Conservation (phyloP, 2,329 filamentous ascomycete species). For the Tolypocladium guangdongense region DNA sequence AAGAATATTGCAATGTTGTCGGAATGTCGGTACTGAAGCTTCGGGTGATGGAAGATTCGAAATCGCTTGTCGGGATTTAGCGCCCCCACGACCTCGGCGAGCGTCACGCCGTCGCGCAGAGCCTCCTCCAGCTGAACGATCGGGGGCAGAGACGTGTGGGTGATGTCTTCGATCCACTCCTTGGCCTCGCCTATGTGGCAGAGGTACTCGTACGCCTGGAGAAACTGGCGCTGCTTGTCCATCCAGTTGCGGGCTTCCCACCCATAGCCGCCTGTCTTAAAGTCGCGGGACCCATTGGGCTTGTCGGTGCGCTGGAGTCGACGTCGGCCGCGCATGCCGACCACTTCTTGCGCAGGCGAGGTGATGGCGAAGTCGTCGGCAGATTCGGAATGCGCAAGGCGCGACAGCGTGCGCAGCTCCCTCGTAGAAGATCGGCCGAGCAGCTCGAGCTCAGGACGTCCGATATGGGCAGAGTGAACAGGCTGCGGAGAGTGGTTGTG, state of each 20-base stretch:
- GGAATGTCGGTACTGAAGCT: conserved; percentile 87
- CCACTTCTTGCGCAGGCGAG: conserved; percentile 71
- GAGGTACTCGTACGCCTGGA: conserved; percentile 96
- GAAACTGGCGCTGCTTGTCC: conserved; percentile 93
- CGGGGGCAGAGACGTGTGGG: conserved; percentile 73
- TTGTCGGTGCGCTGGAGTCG: conserved; percentile 64
- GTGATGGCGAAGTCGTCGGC: conserved; percentile 74
- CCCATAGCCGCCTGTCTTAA: conserved; percentile 44
- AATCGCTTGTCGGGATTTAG: conserved; percentile 66
- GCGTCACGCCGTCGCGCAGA: conserved; percentile 80
- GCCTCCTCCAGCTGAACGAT: conserved; percentile 93
- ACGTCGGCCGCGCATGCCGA: conserved; percentile 74
- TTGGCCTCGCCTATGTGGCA: conserved; percentile 98
- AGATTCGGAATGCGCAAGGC: conserved; percentile 63
- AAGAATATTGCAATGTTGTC: conserved; percentile 98
- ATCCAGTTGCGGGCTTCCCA: conserved; percentile 93
- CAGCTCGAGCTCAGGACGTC: conserved; percentile 63
- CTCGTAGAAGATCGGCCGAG: conserved; percentile 83
- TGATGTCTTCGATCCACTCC: conserved; percentile 94
- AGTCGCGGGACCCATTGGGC: conserved; percentile 32
- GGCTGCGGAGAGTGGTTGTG: conserved; percentile 19
- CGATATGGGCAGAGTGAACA: conserved; percentile 34
- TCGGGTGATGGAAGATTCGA: conserved; percentile 76
- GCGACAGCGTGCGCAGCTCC: conserved; percentile 78
- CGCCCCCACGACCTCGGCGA: conserved; percentile 87